A percentile compares a stretch with the other conserved stretches of the same genome.
phyloP scores from a whole-genome alignment of 1,284 basidiomycete genomes.

The Porogramme epimiltina region DNA sequence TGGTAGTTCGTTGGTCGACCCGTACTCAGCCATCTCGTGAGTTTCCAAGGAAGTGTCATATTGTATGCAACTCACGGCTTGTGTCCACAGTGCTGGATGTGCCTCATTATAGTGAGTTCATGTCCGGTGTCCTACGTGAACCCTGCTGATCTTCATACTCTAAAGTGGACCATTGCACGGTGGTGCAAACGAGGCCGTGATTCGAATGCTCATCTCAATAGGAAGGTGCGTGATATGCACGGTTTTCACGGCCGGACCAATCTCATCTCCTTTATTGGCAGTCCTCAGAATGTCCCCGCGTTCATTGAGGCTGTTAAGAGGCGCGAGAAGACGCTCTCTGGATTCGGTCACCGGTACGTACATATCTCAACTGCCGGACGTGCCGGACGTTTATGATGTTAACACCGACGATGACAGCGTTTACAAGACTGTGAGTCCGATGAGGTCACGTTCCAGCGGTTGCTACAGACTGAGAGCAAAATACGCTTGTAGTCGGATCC shows the following conservation, averaged over 20 bases:
- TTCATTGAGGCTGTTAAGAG: conserved; percentile 85
- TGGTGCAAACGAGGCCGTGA: conserved; percentile 87
- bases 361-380: too few relatives aligned
- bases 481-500: conserved; percentile 76
- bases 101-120: conserved; percentile 77
- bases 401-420: conserved; percentile 42
- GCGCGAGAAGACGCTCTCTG: conserved; percentile 83
- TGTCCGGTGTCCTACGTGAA: neutral
- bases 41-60: conserved; percentile 16
- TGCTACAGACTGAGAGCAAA: too few relatives aligned
- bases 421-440: conserved; percentile 73
- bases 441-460: too few relatives aligned
- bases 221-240: conserved; percentile 57
- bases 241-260: neutral
- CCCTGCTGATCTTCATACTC: neutral
- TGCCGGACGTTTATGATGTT: too few relatives aligned
- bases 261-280: conserved; percentile 28
- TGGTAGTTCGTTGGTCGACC: conserved; percentile 85
- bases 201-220: conserved; percentile 86
- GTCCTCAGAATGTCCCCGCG: conserved; percentile 80
- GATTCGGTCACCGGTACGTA: conserved; percentile 82
- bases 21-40: conserved; percentile 81
- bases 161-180: conserved; percentile 80
- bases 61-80: neutral
- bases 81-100: conserved; percentile 63